Evolutionary conservation across 2,329 filamentous ascomycete genomes (phyloP).

Genomic region (Botrytis byssoidea): DNA sequence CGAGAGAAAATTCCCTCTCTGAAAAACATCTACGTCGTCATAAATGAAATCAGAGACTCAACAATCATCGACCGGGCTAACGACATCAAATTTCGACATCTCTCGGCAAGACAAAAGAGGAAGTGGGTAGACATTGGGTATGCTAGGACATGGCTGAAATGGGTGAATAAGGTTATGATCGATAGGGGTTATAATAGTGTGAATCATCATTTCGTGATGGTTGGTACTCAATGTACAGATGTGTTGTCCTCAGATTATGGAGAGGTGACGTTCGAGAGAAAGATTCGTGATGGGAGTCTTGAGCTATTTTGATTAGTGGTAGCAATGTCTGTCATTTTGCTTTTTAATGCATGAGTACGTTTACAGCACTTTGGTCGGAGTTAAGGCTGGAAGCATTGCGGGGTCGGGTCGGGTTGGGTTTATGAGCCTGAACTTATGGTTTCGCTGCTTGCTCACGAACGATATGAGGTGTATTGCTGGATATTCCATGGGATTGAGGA

Average conservation of each 20-base stretch:
- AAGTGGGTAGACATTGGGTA: constrained; percentile 15
- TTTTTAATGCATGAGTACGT: background rate
- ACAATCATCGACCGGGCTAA: background rate
- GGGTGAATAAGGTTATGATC: constrained; percentile 3
- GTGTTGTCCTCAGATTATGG: background rate
- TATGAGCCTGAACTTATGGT: background rate
- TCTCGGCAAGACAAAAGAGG: constrained; percentile 10
- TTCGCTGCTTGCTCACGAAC: background rate
- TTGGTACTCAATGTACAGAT: constrained; percentile 3
- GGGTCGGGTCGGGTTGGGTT: background rate
- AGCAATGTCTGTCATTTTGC: background rate
- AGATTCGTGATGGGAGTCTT: constrained; percentile 12
- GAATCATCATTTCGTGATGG: constrained; percentile 10
- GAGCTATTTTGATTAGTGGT: constrained; percentile 8
- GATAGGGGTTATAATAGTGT: background rate
- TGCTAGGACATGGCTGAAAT: constrained; percentile 5
- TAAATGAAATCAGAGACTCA: constrained; percentile 5
- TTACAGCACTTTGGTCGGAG: background rate
- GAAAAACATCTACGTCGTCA: constrained; percentile 13
- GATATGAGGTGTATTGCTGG: background rate
- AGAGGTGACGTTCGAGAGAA: constrained; percentile 1
- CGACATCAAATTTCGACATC: background rate
- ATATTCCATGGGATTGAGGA: background rate
- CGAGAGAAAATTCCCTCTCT: background rate
- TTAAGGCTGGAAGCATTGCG: background rate